phyloP scores from a whole-genome alignment of 352 stramenopile species.

The Chrysophaeum taylorii region DNA sequence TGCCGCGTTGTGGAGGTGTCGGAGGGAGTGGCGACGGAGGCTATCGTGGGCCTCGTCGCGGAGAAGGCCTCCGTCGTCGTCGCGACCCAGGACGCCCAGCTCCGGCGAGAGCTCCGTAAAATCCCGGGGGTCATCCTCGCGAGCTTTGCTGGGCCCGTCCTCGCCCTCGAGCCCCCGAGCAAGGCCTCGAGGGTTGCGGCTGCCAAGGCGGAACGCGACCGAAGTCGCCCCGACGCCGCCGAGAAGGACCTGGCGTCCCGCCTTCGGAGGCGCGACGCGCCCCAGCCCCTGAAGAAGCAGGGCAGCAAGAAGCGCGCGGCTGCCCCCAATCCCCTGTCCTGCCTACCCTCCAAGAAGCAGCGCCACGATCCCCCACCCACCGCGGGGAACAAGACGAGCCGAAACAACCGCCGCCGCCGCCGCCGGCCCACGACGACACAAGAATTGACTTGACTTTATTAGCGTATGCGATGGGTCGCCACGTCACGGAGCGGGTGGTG shows the following conservation, averaged over 20 bases:
- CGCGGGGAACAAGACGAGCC: no score
- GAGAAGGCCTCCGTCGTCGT: background rate
- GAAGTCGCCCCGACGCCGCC: background rate
- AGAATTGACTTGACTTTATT: no score
- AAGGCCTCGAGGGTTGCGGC: background rate
- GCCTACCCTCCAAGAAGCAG: background rate
- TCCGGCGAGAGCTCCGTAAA: background rate
- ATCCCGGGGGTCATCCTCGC: background rate
- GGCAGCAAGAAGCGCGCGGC: background rate
- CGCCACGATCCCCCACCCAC: no score
- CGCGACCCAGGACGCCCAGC: background rate
- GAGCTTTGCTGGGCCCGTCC: background rate
- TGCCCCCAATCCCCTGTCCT: background rate
- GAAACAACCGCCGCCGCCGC: no score
- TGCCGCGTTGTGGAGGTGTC: background rate
- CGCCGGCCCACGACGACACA: no score
- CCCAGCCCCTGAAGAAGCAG: background rate
- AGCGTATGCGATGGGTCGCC: no score
- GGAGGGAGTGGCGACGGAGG: background rate
- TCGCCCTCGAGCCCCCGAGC: background rate
- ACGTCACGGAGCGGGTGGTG: constrained; percentile 9
- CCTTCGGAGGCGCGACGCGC: background rate
- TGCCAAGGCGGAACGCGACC: background rate
- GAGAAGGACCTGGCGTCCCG: background rate
- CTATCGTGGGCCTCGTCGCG: background rate